These are phyloP conservation scores for Sphagnum fallax DNA, from an alignment of 228 moss, liverwort and hornwort species.

Conservation along the genomic window DNA sequence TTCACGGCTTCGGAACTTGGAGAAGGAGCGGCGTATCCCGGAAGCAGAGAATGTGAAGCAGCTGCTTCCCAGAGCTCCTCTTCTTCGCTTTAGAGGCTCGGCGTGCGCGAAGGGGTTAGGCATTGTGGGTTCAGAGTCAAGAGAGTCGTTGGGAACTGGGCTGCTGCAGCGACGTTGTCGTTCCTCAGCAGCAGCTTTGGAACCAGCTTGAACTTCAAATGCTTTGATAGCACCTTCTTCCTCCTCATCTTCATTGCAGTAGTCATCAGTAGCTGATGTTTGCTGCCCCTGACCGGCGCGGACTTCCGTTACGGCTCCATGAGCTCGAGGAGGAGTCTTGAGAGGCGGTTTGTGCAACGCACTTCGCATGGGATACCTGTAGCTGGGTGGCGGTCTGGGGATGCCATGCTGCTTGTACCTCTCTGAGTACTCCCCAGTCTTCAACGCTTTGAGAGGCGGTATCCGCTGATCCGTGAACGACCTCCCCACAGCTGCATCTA, in stretches of 20 bases:
- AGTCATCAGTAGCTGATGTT: not conserved
- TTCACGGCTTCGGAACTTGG: not conserved
- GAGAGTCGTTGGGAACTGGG: not conserved
- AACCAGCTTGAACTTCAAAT: too few relatives aligned
- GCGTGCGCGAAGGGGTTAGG: constrained; percentile 5
- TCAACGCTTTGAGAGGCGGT: not conserved
- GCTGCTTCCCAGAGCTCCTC: constrained; percentile 12
- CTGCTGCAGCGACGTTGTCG: too few relatives aligned
- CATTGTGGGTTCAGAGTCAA: constrained; percentile 12
- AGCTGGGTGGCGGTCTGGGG: constrained; percentile 4
- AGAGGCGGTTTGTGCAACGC: too few relatives aligned
- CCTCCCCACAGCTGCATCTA: constrained; percentile 3
- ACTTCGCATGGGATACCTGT: not conserved
- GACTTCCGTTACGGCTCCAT: not conserved
- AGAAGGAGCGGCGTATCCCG: not conserved
- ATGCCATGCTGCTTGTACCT: constrained; percentile 4
- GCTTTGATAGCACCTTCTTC: too few relatives aligned
- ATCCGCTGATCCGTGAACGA: not conserved
- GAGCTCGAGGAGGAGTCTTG: not conserved
- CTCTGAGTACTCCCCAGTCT: not conserved
- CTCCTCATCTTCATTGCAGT: too few relatives aligned
- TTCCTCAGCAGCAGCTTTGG: too few relatives aligned
- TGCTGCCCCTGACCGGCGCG: not conserved
- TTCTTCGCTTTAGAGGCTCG: constrained; percentile 10
- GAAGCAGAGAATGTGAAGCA: not conserved